These are phyloP conservation scores for Mollisia scopiformis DNA, from an alignment of 2,329 filamentous ascomycete species.

Conservation along the genomic window DNA sequence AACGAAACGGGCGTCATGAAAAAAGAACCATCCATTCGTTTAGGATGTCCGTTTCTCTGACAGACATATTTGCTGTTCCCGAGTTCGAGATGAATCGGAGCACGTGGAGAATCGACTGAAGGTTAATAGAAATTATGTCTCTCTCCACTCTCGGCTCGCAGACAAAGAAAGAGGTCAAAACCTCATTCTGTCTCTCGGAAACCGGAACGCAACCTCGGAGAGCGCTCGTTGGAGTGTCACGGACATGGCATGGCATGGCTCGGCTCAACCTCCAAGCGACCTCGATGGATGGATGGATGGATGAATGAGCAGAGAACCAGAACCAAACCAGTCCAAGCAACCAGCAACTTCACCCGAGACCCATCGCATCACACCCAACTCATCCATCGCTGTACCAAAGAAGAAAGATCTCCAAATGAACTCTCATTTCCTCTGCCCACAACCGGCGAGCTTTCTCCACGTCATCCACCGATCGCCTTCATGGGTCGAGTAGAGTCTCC, in stretches of 20 bases:
- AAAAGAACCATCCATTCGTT: neutral
- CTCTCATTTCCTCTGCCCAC: neutral
- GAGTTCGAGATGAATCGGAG: neutral
- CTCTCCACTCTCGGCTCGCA: neutral
- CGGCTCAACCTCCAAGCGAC: too few relatives aligned
- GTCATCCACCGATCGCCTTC: neutral
- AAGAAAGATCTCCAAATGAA: constrained; percentile 3
- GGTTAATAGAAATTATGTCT: neutral
- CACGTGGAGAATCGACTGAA: neutral
- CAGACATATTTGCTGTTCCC: neutral
- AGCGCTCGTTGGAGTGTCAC: neutral
- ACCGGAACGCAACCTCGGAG: neutral
- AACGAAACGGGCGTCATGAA: constrained; percentile 14
- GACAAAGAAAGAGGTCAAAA: constrained; percentile 1
- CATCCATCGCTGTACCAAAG: neutral
- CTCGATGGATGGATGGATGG: too few relatives aligned
- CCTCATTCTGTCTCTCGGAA: neutral
- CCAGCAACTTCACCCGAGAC: neutral
- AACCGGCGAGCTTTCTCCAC: neutral
- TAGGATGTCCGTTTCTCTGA: neutral
- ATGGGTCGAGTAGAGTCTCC: neutral
- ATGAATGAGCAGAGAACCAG: neutral
- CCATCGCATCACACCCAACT: neutral
- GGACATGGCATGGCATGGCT: neutral
- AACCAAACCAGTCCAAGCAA: neutral